A percentile compares a stretch with the other conserved stretches of the same genome.
phyloP scores from a whole-genome alignment of 768 basidiomycete species.

The Mycena latifolia region DNA sequence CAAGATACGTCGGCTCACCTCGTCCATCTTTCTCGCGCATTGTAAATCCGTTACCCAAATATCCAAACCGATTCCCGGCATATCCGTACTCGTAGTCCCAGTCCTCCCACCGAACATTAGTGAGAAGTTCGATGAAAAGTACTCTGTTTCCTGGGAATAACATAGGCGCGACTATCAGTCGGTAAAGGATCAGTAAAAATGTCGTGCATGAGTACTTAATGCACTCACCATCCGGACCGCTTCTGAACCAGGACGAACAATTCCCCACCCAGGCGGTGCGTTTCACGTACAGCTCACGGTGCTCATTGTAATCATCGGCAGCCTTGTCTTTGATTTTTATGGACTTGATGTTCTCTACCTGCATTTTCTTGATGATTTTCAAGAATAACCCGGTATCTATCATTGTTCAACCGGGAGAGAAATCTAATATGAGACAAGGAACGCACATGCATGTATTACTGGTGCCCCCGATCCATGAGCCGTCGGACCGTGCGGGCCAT shows the following conservation, averaged over 20 bases:
- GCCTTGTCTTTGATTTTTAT: constrained; percentile 40
- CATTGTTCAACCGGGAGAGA: not conserved
- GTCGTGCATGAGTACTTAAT: no score
- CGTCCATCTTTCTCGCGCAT: constrained; percentile 38
- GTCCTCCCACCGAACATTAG: constrained; percentile 41
- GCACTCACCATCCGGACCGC: constrained; percentile 35
- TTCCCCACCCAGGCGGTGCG: constrained; percentile 40
- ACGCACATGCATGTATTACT: constrained; percentile 37
- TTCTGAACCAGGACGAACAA: constrained; percentile 40
- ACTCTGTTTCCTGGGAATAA: constrained; percentile 42
- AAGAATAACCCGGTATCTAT: constrained; percentile 37
- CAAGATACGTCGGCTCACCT: constrained; percentile 23
- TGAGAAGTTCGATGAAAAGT: constrained; percentile 40
- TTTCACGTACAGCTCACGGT: constrained; percentile 38
- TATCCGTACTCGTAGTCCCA: constrained; percentile 41
- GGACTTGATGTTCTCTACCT: constrained; percentile 40
- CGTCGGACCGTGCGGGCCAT: constrained; percentile 40
- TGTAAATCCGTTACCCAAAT: constrained; percentile 39
- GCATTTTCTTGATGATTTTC: constrained; percentile 40
- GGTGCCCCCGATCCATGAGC: constrained; percentile 41
- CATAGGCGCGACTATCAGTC: constrained; percentile 37
- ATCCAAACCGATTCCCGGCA: constrained; percentile 40
- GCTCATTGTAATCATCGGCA: constrained; percentile 39
- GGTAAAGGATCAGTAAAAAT: no score
- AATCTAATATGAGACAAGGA: not conserved